Base-by-base conservation (phyloP, 2,329 filamentous ascomycete species). In the Hymenoscyphus fructigenus region DNA sequence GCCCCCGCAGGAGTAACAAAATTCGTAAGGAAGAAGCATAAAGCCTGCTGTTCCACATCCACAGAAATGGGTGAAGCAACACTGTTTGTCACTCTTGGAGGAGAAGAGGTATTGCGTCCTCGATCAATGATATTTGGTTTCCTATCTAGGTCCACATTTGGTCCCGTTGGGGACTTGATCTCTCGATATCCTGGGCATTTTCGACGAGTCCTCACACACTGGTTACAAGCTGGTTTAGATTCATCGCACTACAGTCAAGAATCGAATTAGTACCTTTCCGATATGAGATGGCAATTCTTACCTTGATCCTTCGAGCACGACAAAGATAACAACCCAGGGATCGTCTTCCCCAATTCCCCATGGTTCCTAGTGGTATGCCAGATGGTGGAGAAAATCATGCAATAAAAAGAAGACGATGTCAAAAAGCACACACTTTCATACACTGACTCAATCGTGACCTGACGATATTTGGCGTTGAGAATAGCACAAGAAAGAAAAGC, bases 1-100 rank as follows among this genome's bases (percentile, higher is more conserved):
- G 82, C 78, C 17, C 76, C 75, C 20, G 85, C 83, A 10, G 84
- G 69, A 26, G 87, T 77, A 61, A 88, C 80, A 70, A 84, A 88
- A 72, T 87, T 86, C 64, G 84, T 79, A 20, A 86, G 75, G 69
- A 88, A 88, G 70, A 85, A 82, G 67, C 84, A 85, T 12, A 79
- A 77, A 1, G 84, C 85, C 65, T 82, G 80, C 63, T 85, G 79
- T 28, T 85, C 82, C 1, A 83, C 29, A n/a, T 57, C 29, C 29
- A 28, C 28, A 12, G 44, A 50, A 12, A 50, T 50, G 17, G 44
- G 44, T 23, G 44, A 23, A 10, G 44, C 17, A 50, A 50, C 20
- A 50, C 14, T 10, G 9, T 7, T 9, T 2, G 26, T 23, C n/a
- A 26, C 44, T 10, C 20, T 20, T 10, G 44, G 44, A 9, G 44